Percentiles rank a stretch among this genome's conserved stretches.
Evolutionary conservation across 306 rosid species (phyloP).

Genomic region (Canavalia gladiata): DNA sequence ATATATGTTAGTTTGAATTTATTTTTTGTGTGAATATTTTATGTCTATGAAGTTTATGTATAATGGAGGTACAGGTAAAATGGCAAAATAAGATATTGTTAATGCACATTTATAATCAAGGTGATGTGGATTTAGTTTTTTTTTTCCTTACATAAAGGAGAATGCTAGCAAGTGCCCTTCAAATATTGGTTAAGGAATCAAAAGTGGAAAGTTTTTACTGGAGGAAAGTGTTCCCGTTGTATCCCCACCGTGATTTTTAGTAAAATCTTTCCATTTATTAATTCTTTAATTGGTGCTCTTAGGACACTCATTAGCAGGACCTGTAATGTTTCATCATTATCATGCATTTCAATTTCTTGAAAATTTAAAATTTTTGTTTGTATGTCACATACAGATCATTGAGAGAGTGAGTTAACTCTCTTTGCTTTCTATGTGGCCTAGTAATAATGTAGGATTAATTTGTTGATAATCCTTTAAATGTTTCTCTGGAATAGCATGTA

Average conservation of each 20-base stretch:
- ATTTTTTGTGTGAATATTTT: background rate
- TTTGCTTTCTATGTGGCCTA: conserved; percentile 32
- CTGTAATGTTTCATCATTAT: background rate
- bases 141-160: background rate
- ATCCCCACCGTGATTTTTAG: background rate
- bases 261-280: background rate
- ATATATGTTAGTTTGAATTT: background rate
- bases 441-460: conserved; percentile 23
- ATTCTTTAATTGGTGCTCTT: background rate
- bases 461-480: background rate
- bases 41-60: background rate
- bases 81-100: background rate
- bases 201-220: background rate
- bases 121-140: too few relatives aligned
- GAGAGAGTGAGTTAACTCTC: background rate
- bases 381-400: background rate
- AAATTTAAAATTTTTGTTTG: background rate
- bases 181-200: background rate
- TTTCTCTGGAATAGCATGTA: background rate
- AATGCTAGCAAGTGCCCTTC: background rate
- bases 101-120: background rate
- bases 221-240: background rate
- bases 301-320: background rate
- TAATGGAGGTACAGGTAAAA: background rate
- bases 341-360: background rate